Conservation (phyloP, 2,329 filamentous ascomycete genomes). For the Colletotrichum chlorophyti region DNA sequence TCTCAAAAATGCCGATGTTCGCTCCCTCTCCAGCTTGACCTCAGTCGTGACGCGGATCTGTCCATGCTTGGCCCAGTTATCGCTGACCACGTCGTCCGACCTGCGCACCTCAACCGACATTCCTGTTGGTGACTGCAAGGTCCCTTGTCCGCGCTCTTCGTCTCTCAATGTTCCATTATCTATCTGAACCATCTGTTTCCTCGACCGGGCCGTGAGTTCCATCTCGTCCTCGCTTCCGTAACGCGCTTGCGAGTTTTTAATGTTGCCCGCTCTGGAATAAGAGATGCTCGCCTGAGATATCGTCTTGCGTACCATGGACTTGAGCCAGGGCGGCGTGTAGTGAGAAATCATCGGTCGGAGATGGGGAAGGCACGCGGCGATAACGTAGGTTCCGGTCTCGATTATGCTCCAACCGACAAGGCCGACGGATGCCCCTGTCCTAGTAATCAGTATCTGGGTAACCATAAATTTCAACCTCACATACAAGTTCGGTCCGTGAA, state of each 20-base stretch:
- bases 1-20: constrained; percentile 9
- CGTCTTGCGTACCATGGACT: constrained; percentile 21
- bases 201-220: constrained; percentile 17
- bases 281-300: constrained; percentile 19
- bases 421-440: constrained; percentile 20
- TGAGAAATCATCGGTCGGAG: constrained; percentile 31
- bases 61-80: constrained; percentile 3
- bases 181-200: not conserved
- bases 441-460: not conserved
- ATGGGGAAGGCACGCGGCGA: constrained; percentile 34
- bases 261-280: constrained; percentile 1
- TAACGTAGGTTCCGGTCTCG: constrained; percentile 31
- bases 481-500: constrained; percentile 24
- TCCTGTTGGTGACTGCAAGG: not conserved
- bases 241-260: not conserved
- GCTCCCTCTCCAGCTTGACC: constrained; percentile 13
- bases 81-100: constrained; percentile 6
- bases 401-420: constrained; percentile 27
- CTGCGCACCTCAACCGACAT: constrained; percentile 18
- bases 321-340: constrained; percentile 26
- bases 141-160: constrained; percentile 14
- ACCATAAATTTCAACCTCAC: fast-evolving
- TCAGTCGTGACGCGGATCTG: constrained; percentile 20
- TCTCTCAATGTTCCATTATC: not conserved
- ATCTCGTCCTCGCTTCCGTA: constrained; percentile 12